Percentiles rank a stretch among this genome's conserved stretches.
phyloP scores from a whole-genome alignment of 805 yeast species.

The Yarrowia porcina region DNA sequence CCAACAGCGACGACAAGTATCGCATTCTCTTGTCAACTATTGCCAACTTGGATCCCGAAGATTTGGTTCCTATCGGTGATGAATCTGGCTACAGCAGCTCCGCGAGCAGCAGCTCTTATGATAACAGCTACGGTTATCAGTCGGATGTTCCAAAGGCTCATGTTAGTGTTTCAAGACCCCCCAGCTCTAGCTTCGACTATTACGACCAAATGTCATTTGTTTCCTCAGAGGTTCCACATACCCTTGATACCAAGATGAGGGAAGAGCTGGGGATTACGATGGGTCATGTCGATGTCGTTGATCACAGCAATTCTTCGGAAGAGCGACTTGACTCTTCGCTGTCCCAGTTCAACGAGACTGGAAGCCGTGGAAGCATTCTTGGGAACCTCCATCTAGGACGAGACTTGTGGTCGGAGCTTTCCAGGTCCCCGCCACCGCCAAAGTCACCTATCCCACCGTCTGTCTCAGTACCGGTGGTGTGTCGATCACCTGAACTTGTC shows the following conservation, averaged over 20 bases:
- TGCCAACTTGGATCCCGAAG: not conserved
- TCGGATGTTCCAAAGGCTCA: not conserved
- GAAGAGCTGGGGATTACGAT: slow-evolving; percentile 4
- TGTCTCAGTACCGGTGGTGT: not conserved
- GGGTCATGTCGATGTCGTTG: not conserved
- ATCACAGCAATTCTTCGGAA: slow-evolving; percentile 3
- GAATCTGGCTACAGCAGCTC: not conserved
- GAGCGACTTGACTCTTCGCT: not conserved
- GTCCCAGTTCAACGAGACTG: slow-evolving; percentile 18
- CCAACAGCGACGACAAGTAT: not conserved
- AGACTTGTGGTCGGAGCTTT: slow-evolving; percentile 13
- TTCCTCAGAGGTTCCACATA: not conserved
- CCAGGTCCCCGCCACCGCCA: not conserved
- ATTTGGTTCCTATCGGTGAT: not conserved
- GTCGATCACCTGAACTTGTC: not conserved
- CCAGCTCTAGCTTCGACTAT: not conserved
- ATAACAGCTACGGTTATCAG: not conserved
- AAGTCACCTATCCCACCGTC: not conserved
- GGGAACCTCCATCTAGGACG: slow-evolving; percentile 9
- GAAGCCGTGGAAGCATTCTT: slow-evolving; percentile 1
- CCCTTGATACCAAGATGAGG: slow-evolving; percentile 1
- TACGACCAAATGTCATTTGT: not conserved
- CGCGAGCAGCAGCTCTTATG: not conserved
- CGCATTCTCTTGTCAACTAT: not conserved
- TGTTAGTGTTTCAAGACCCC: not conserved